phyloP scores from a whole-genome alignment of 306 rosid genomes.

The Rubus parviflorus region DNA sequence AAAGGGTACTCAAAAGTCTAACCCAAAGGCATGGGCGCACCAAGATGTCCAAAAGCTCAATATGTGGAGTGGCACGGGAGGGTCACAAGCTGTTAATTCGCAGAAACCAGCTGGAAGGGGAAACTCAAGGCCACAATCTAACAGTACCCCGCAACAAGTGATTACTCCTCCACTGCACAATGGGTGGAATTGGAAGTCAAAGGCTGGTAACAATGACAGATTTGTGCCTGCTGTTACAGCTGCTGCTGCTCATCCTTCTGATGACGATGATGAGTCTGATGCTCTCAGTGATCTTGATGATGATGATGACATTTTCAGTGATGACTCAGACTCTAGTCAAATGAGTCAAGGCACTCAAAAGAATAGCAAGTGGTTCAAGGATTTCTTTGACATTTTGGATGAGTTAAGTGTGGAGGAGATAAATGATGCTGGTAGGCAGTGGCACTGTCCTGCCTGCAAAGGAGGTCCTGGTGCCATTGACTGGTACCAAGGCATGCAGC shows the following conservation, averaged over 20 bases:
- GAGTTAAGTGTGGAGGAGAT: slow-evolving; percentile 36
- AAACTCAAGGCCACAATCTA: slow-evolving; percentile 31
- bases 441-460: slow-evolving; percentile 63
- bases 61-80: slow-evolving; percentile 18
- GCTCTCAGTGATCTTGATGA: slow-evolving; percentile 7
- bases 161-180: slow-evolving; percentile 65
- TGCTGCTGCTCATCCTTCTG: slow-evolving; percentile 22
- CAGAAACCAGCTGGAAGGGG: slow-evolving; percentile 56
- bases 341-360: slow-evolving; percentile 35
- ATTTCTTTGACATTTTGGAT: slow-evolving; percentile 38
- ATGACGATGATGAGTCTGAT: slow-evolving; percentile 36
- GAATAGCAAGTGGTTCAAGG: slow-evolving; percentile 43
- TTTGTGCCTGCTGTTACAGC: slow-evolving; percentile 9
- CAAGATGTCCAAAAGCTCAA: slow-evolving; percentile 42
- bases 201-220: slow-evolving; percentile 10
- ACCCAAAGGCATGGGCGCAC: slow-evolving; percentile 44
- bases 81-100: slow-evolving; percentile 35
- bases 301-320: slow-evolving; percentile 24
- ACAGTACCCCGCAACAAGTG: slow-evolving; percentile 33
- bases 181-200: slow-evolving; percentile 35
- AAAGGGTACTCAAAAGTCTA: slow-evolving; percentile 39
- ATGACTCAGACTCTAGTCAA: slow-evolving; percentile 42
- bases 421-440: slow-evolving; percentile 18
- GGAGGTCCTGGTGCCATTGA: slow-evolving; percentile 55
- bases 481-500: slow-evolving; percentile 56